Conservation (phyloP, 441 rosid genomes). For the Mallotus repandus region DNA sequence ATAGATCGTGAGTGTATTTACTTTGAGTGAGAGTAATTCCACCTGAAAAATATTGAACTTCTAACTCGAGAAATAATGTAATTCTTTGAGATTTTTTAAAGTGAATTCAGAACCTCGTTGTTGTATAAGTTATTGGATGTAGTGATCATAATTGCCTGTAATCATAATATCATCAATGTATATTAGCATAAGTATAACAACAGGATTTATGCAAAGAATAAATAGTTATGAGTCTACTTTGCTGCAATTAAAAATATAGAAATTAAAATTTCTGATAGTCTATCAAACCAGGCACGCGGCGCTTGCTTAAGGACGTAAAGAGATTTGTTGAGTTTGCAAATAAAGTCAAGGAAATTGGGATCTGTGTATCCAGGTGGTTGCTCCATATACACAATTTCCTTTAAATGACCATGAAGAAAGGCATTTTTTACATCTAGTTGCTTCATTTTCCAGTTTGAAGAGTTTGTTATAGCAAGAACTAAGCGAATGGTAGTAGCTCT, state of each 20-base stretch:
- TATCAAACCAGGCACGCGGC: background rate
- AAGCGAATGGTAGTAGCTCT: background rate
- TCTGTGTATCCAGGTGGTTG: background rate
- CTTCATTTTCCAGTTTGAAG: background rate
- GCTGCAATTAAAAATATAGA: background rate
- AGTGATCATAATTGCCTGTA: background rate
- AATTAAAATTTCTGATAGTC: background rate
- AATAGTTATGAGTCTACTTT: background rate
- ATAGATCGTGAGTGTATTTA: background rate
- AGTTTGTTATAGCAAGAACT: background rate
- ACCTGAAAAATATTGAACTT: background rate
- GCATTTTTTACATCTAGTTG: too few relatives aligned
- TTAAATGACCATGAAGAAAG: background rate
- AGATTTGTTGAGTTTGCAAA: background rate
- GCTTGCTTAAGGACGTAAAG: background rate
- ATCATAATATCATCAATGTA: background rate
- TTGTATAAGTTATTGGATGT: background rate
- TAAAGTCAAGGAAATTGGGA: background rate
- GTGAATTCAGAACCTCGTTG: background rate
- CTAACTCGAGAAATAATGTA: background rate
- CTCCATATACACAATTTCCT: background rate
- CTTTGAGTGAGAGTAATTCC: too few relatives aligned
- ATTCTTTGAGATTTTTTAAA: background rate
- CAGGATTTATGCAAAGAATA: background rate
- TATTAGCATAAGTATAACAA: too few relatives aligned